Evolutionary conservation across 352 stramenopile species (phyloP), one percentile per base, ranked within the genome.

Genomic region (Lagenidium sp.): DNA sequence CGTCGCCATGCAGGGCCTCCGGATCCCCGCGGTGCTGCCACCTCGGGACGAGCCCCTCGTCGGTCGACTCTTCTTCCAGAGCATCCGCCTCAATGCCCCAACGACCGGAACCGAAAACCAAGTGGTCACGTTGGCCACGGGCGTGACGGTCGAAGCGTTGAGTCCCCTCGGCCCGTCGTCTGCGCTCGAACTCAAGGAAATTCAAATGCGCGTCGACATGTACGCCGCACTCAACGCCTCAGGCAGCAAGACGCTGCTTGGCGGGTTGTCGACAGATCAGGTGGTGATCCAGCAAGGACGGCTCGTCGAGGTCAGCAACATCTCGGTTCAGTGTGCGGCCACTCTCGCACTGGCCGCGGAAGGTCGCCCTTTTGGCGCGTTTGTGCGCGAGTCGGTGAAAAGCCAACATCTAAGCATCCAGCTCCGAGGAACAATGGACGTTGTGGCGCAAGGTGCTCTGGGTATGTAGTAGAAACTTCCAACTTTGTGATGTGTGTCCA

Each of bases 101-200:
- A 48, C 64, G 41, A 43, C 61, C 6, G 60, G 40, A 7, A 62
- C 58, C 16, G 68, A 63, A 16, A 85, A 90, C 23, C 43, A 69
- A 15, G 40, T 57, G 8, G 36, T 85, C 22, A 47, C 43, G 11
- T 46, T 90, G 22, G 51, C 63, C 28, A 85, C 74, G 2, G 60
- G 47, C 6, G 67, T 90, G 16, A 49, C 67, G 2, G 77, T 87
- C n/a, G 77, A 90, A 41, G 65, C 75, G 0, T 70, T 65, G 6
- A 87, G 71, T 48, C 77, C 77, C 3, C 53, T 90, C 19, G 77
- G 77, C 6, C 62, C 72, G 1, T 49, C 68, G 29, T 90, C 77
- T 16, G 51, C 55, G 13, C 56, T 90, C 39, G 66, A 57, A 4
- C 66, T 90, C n/a, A 56, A 64, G 7, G 55, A 73, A 30, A 62